Evolutionary conservation across 768 basidiomycete species (phyloP).

Genomic region (Gymnopilus dilepis): DNA sequence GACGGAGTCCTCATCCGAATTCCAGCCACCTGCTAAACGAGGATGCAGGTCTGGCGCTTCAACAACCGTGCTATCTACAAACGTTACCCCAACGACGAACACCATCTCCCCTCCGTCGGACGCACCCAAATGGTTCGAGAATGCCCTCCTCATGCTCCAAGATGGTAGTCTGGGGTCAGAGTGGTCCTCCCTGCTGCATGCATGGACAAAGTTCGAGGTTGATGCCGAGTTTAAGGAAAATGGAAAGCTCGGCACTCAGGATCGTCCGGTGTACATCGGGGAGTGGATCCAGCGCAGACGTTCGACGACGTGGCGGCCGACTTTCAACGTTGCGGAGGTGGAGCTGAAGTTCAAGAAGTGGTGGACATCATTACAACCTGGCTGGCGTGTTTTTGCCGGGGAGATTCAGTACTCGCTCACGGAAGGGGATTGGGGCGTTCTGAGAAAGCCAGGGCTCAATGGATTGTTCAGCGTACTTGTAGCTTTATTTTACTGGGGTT

Average conservation of each 20-base stretch:
- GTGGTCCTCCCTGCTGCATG: neutral
- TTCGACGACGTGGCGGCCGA: conserved; percentile 11
- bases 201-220: conserved; percentile 8
- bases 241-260: neutral
- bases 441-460: conserved; percentile 3
- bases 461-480: conserved; percentile 11
- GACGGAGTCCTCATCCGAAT: no score
- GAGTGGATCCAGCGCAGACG: conserved; percentile 16
- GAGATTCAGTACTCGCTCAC: neutral
- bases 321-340: neutral
- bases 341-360: conserved; percentile 9
- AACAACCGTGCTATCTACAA: neutral
- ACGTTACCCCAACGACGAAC: neutral
- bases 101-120: neutral
- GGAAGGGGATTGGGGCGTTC: neutral
- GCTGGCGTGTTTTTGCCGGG: conserved; percentile 9
- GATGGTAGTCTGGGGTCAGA: neutral
- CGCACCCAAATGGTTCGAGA: conserved; percentile 11
- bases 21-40: neutral
- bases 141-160: neutral
- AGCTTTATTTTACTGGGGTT: conserved; percentile 10
- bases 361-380: conserved; percentile 18
- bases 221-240: neutral
- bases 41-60: neutral
- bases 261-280: conserved; percentile 1